Evolutionary conservation across 2,329 filamentous ascomycete species (phyloP).

Genomic region (Exserohilum turcica): DNA sequence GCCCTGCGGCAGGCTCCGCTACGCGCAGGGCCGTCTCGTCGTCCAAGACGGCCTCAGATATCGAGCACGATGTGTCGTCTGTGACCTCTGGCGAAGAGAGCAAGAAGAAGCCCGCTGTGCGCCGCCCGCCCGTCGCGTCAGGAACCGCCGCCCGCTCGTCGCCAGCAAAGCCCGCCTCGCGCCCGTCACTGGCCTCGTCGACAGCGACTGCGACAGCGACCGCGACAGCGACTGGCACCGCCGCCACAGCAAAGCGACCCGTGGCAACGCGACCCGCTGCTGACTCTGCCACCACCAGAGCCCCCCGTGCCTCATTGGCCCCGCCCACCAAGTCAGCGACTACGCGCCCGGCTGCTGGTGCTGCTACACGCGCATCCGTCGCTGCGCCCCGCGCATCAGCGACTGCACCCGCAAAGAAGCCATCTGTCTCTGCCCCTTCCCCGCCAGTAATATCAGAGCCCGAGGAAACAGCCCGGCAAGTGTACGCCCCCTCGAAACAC

Average conservation of each 20-base stretch:
- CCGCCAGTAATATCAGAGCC: constrained; percentile 14
- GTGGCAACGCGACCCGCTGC: constrained; percentile 32
- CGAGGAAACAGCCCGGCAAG: constrained; percentile 12
- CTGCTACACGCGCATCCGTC: constrained; percentile 26
- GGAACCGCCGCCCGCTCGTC: constrained; percentile 29
- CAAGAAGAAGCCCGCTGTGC: constrained; percentile 37
- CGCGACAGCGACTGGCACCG: constrained; percentile 21
- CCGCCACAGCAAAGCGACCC: constrained; percentile 38
- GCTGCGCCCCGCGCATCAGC: constrained; percentile 27
- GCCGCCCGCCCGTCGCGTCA: constrained; percentile 31
- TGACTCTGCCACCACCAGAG: constrained; percentile 29
- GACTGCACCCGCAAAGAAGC: constrained; percentile 37
- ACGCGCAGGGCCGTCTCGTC: constrained; percentile 30
- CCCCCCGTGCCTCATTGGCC: constrained; percentile 39
- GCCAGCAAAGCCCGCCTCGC: constrained; percentile 26
- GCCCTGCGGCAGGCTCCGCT: constrained; percentile 33
- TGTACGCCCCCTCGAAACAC: background rate
- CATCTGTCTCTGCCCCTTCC: constrained; percentile 25
- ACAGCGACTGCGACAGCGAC: constrained; percentile 5
- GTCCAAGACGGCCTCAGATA: constrained; percentile 33
- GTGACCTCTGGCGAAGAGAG: constrained; percentile 45
- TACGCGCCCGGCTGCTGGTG: constrained; percentile 32
- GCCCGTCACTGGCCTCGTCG: constrained; percentile 1
- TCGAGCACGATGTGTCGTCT: constrained; percentile 42
- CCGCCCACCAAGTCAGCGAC: constrained; percentile 28